A percentile compares a stretch with the other conserved stretches of the same genome.
These are phyloP conservation scores for Magnaporthiopsis rhizophila DNA, from an alignment of 2,329 filamentous ascomycete species.

Conservation along the genomic window DNA sequence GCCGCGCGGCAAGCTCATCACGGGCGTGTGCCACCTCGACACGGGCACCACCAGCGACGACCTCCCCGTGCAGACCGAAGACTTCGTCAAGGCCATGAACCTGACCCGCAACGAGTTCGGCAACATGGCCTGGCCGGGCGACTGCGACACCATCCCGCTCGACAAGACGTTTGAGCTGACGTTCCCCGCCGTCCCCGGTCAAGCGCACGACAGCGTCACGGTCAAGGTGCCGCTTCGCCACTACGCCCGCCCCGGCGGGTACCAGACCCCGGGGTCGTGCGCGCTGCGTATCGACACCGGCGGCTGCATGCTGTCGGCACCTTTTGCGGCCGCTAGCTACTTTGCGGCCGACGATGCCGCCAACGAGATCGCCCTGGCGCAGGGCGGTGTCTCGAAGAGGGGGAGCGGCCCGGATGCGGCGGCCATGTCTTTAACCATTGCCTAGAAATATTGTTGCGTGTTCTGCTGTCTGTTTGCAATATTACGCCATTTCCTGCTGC, in stretches of 20 bases:
- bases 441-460: no score
- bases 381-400: conserved; percentile 22
- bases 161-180: conserved; percentile 18
- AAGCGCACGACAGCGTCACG: conserved; percentile 15
- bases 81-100: conserved; percentile 16
- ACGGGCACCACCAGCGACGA: conserved; percentile 21
- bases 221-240: conserved; percentile 23
- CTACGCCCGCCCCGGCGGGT: conserved; percentile 20
- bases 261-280: conserved; percentile 15
- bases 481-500: no score
- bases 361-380: conserved; percentile 22
- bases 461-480: no score
- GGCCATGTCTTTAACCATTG: conserved; percentile 2
- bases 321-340: conserved; percentile 23
- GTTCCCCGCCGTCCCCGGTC: conserved; percentile 18
- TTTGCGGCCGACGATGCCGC: conserved; percentile 24
- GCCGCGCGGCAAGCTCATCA: conserved; percentile 4
- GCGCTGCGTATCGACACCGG: conserved; percentile 19
- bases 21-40: conserved; percentile 21
- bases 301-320: conserved; percentile 21
- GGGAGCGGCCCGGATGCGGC: conserved; percentile 10
- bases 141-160: conserved; percentile 21
- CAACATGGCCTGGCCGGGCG: conserved; percentile 19
- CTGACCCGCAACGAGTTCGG: conserved; percentile 12
- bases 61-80: conserved; percentile 14